Conservation (phyloP, 2,329 filamentous ascomycete species). For the Lanzia echinophila region DNA sequence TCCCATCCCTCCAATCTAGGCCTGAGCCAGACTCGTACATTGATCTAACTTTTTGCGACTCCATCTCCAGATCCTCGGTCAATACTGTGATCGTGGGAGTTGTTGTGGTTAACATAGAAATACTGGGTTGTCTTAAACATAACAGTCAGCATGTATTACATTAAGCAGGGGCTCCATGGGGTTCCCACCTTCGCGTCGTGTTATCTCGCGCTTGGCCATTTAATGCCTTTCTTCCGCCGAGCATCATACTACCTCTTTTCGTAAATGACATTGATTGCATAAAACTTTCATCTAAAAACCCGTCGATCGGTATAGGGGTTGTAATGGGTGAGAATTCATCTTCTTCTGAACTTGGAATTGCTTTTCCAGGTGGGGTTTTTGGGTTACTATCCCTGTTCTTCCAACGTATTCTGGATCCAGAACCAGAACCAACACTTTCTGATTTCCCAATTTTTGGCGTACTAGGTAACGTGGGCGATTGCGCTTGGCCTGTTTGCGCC, state of each 20-base stretch:
- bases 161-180: constrained; percentile 2
- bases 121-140: constrained; percentile 23
- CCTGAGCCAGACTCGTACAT: constrained; percentile 29
- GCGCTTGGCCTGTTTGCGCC: constrained; percentile 1
- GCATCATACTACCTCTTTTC: constrained; percentile 57
- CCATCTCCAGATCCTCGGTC: constrained; percentile 28
- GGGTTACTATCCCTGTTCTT: constrained; percentile 16
- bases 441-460: constrained; percentile 12
- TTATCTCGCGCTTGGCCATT: constrained; percentile 20
- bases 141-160: constrained; percentile 12
- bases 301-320: constrained; percentile 49
- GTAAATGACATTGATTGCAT: constrained; percentile 52
- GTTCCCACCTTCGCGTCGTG: constrained; percentile 22
- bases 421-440: constrained; percentile 10
- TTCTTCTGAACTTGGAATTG: constrained; percentile 15
- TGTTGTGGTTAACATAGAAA: constrained; percentile 22
- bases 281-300: constrained; percentile 52
- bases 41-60: constrained; percentile 31
- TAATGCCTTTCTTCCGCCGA: constrained; percentile 40
- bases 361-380: constrained; percentile 19
- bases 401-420: constrained; percentile 12
- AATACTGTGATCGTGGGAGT: constrained; percentile 22
- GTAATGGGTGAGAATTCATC: constrained; percentile 45
- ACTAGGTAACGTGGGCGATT: constrained; percentile 5
- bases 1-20: constrained; percentile 24